phyloP scores from a whole-genome alignment of 208 protist species.

The Willaertia magna region DNA sequence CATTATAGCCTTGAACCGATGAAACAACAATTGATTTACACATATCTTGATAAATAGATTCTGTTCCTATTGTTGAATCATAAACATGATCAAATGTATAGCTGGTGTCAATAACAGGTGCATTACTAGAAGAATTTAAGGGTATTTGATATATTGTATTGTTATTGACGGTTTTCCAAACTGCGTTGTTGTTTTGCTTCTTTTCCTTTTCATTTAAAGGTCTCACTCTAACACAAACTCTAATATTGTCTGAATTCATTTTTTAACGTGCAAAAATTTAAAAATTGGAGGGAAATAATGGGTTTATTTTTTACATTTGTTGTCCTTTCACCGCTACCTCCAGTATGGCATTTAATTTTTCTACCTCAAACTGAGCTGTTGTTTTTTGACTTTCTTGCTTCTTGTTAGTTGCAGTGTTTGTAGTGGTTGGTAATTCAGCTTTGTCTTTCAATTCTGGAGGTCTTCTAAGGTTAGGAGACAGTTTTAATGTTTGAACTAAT shows the following conservation, averaged over 20 bases:
- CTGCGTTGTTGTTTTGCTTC: neutral
- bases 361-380: neutral
- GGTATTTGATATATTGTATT: neutral
- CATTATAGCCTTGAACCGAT: constrained; percentile 54
- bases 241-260: neutral
- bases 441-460: constrained; percentile 1
- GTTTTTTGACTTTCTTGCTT: neutral
- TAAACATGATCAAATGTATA: constrained; percentile 6
- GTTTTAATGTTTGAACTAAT: constrained; percentile 77
- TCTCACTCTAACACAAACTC: neutral
- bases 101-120: neutral
- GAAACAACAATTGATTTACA: neutral
- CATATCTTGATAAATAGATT: neutral
- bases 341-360: neutral
- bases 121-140: neutral
- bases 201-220: neutral
- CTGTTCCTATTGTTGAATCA: neutral
- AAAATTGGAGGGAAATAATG: no score
- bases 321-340: neutral
- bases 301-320: constrained; percentile 15
- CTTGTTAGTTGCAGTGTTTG: neutral
- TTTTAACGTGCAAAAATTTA: no score
- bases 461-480: constrained; percentile 82
- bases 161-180: neutral
- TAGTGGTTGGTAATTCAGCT: no score